Evolutionary conservation across 345 rosid species (phyloP), one percentile per base, ranked within the genome.

Genomic region (Citrus maxima): DNA sequence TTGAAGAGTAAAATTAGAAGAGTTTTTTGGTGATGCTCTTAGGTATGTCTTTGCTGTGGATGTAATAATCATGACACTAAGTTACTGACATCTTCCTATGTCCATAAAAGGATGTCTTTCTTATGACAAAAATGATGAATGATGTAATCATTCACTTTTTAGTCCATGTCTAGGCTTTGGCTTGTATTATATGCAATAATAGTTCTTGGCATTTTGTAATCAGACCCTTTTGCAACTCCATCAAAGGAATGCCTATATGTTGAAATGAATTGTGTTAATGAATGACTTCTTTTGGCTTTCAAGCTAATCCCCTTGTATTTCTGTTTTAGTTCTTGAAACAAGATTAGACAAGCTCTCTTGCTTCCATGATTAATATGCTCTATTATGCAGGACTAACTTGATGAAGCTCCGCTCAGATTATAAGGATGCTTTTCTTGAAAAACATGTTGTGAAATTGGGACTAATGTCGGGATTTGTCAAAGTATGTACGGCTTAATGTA

Each of bases 401-500:
- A 96, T 93, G 98, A 93, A 94, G 85, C 98, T 94, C 62, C 95
- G 98, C 18, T 91, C 99, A 8, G 97, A 96, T 12, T 96, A 96
- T 87, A 96, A 96, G 84, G 99, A 96, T 86, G 98, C 93, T 67
- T 96, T 96, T 84, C 80, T 87, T 51, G 99, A 96, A 75, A 96
- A 93, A 89, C 99, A 96, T 78, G 99, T 98, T 79, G 99, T 96
- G 84, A 96, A 94, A 83, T 74, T 96, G 84, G 99, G 98, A 74
- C 88, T 96, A 67, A 96, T 96, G 99, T 96, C 99, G 7, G 99
- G 99, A 77, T 96, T 96, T 84, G 82, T 96, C 46, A 96, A 96
- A 84, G 99, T 93, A 84, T 27, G 85, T 28, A 25, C 6, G 13
- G 13, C 51, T 12, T 49, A 35, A 46, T 38, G 42, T 63, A n/a